Percentiles rank a stretch among this genome's conserved stretches.
These are phyloP conservation scores for Penicillium sp. DNA, from an alignment of 2,329 filamentous ascomycete species.

Conservation along the genomic window DNA sequence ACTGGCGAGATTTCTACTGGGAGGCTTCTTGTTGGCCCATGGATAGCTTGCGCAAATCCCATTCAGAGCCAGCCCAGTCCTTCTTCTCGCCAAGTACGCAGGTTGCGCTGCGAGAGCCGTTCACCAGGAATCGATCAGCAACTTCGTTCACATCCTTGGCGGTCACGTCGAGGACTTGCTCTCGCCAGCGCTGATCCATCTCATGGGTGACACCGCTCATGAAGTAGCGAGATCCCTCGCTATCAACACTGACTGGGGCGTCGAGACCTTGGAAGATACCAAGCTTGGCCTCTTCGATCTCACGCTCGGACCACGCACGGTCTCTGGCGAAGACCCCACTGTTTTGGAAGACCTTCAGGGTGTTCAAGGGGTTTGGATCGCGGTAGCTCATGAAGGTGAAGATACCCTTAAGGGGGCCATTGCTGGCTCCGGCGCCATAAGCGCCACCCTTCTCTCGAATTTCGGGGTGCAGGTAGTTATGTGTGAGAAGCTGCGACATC, in stretches of 20 bases:
- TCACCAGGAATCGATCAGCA: conserved; percentile 78
- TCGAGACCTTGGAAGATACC: conserved; percentile 91
- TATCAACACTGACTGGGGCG: conserved; percentile 80
- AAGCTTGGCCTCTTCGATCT: conserved; percentile 94
- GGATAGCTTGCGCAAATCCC: conserved; percentile 73
- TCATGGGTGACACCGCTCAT: conserved; percentile 80
- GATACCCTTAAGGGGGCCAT: conserved; percentile 73
- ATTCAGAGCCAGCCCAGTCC: conserved; percentile 69
- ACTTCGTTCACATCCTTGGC: conserved; percentile 75
- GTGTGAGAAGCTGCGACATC: conserved; percentile 85
- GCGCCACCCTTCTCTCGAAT: conserved; percentile 97
- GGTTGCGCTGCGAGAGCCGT: conserved; percentile 61
- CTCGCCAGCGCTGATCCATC: conserved; percentile 82
- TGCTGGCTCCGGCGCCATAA: conserved; percentile 88
- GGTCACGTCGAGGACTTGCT: conserved; percentile 82
- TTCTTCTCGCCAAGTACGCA: conserved; percentile 81
- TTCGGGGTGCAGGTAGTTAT: conserved; percentile 95
- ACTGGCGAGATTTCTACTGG: not conserved
- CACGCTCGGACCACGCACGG: conserved; percentile 75
- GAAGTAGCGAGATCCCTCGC: conserved; percentile 85
- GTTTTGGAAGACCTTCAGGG: conserved; percentile 77
- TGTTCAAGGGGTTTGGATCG: conserved; percentile 91
- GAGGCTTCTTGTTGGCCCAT: conserved; percentile 43
- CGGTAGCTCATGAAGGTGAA: conserved; percentile 97
- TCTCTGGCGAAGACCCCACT: conserved; percentile 82